Percentiles rank a stretch among this genome's conserved stretches.
These are phyloP conservation scores for Chernovozyma aurita DNA, from an alignment of 1,139 yeast species.

Conservation along the genomic window DNA sequence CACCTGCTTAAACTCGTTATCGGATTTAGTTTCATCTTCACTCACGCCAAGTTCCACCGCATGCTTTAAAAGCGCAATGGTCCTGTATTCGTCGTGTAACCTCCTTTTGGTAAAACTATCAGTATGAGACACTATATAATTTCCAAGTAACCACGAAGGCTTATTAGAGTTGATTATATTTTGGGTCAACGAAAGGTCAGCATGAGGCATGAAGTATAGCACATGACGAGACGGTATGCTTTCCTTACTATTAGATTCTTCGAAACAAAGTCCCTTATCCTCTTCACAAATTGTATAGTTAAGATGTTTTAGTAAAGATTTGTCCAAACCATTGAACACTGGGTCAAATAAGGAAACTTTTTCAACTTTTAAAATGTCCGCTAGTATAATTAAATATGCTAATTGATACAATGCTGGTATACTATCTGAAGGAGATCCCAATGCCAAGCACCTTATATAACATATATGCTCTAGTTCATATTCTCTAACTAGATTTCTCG, in stretches of 20 bases:
- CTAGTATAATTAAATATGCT: conserved; percentile 46
- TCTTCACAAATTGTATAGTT: conserved; percentile 19
- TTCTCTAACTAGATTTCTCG: conserved; percentile 11
- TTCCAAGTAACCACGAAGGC: conserved; percentile 42
- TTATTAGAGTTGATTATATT: conserved; percentile 24
- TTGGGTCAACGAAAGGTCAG: conserved; percentile 59
- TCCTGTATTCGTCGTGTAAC: conserved; percentile 37
- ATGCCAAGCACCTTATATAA: conserved; percentile 61
- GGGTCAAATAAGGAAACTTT: conserved; percentile 61
- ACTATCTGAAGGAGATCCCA: conserved; percentile 62
- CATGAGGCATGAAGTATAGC: conserved; percentile 68
- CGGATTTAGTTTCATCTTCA: neutral
- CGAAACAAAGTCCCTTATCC: neutral
- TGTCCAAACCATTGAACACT: conserved; percentile 46
- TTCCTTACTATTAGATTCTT: neutral
- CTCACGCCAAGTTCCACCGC: conserved; percentile 10
- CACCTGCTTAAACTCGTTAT: neutral
- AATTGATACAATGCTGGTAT: conserved; percentile 61
- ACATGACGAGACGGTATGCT: conserved; percentile 9
- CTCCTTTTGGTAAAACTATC: conserved; percentile 43
- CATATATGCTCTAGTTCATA: conserved; percentile 12
- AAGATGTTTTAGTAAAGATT: conserved; percentile 19
- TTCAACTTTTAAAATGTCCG: conserved; percentile 16
- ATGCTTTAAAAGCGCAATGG: conserved; percentile 38
- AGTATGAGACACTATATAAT: conserved; percentile 48